phyloP scores from a whole-genome alignment of 2,329 filamentous ascomycete genomes.

The Ascochyta koolunga region DNA sequence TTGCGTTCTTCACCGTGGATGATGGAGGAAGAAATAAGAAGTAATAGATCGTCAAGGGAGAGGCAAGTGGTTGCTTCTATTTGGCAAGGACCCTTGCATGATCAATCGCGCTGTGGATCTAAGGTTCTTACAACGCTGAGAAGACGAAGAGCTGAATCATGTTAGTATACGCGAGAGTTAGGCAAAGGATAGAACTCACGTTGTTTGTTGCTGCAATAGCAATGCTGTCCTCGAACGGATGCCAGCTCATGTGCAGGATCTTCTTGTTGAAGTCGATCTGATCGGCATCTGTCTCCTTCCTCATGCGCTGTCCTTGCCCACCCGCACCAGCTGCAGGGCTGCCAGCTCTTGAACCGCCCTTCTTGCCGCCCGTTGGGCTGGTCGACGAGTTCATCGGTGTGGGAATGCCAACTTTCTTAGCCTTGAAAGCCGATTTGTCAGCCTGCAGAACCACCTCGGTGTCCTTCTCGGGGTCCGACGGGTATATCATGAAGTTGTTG shows the following conservation, averaged over 20 bases:
- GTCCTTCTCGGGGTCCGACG: constrained; percentile 92
- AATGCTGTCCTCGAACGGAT: constrained; percentile 99
- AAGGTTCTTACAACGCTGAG: constrained; percentile 56
- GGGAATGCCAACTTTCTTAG: constrained; percentile 98
- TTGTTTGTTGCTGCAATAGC: constrained; percentile 99
- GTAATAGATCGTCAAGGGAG: constrained; percentile 37
- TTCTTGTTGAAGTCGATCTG: constrained; percentile 99
- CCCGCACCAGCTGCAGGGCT: constrained; percentile 76
- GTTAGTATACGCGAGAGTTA: constrained; percentile 9
- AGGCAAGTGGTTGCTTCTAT: constrained; percentile 36
- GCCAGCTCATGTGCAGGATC: constrained; percentile 99
- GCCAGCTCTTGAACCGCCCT: constrained; percentile 82
- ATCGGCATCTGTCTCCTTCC: constrained; percentile 98
- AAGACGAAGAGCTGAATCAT: constrained; percentile 61
- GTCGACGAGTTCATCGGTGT: constrained; percentile 90
- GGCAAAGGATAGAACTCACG: constrained; percentile 64
- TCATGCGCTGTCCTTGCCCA: constrained; percentile 89
- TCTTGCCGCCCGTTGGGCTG: constrained; percentile 79
- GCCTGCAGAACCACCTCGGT: constrained; percentile 97
- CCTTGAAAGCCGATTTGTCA: constrained; percentile 99
- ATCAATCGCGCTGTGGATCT: constrained; percentile 29
- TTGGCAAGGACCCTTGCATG: constrained; percentile 33
- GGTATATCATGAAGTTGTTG: constrained; percentile 99
- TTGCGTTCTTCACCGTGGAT: constrained; percentile 33
- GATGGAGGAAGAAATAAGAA: constrained; percentile 35